Evolutionary conservation across 2,329 filamentous ascomycete species (phyloP).

Genomic region (Rhynchosporium secalis): DNA sequence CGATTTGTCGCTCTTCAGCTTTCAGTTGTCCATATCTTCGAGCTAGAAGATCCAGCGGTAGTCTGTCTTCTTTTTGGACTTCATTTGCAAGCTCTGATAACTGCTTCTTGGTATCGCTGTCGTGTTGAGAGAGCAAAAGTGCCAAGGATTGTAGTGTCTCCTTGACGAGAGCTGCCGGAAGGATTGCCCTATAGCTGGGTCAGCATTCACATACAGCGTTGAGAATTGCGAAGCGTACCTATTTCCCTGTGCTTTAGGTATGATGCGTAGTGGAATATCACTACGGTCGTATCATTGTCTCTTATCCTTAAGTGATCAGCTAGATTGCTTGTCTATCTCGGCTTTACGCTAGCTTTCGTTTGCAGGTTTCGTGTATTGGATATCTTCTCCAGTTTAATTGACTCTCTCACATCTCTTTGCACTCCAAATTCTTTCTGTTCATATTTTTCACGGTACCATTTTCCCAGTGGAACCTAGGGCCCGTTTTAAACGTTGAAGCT

Average conservation of each 20-base stretch:
- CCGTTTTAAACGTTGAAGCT: background rate
- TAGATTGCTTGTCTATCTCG: constrained; percentile 44
- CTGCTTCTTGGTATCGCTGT: constrained; percentile 34
- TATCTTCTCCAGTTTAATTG: constrained; percentile 19
- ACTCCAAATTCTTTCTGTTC: constrained; percentile 1
- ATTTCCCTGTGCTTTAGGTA: constrained; percentile 40
- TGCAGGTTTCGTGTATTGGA: constrained; percentile 36
- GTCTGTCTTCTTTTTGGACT: constrained; percentile 19
- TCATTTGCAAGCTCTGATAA: constrained; percentile 21
- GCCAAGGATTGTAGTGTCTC: constrained; percentile 44
- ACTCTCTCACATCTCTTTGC: constrained; percentile 6
- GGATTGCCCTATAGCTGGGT: constrained; percentile 29
- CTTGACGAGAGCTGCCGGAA: constrained; percentile 39
- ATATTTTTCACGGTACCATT: constrained; percentile 9
- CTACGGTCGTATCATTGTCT: constrained; percentile 43
- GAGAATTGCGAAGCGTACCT: constrained; percentile 1
- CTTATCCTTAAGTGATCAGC: constrained; percentile 45
- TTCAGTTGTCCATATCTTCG: constrained; percentile 39
- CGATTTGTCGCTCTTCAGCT: constrained; percentile 41
- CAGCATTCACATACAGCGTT: background rate
- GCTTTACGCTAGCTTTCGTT: constrained; percentile 42
- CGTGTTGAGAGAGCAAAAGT: constrained; percentile 42
- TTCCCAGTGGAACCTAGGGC: constrained; percentile 13
- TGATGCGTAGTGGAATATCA: constrained; percentile 45
- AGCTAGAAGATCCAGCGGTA: constrained; percentile 36